These are phyloP conservation scores for Pseudohyphozyma bogoriensis DNA, from an alignment of 768 basidiomycete genomes.

Conservation along the genomic window DNA sequence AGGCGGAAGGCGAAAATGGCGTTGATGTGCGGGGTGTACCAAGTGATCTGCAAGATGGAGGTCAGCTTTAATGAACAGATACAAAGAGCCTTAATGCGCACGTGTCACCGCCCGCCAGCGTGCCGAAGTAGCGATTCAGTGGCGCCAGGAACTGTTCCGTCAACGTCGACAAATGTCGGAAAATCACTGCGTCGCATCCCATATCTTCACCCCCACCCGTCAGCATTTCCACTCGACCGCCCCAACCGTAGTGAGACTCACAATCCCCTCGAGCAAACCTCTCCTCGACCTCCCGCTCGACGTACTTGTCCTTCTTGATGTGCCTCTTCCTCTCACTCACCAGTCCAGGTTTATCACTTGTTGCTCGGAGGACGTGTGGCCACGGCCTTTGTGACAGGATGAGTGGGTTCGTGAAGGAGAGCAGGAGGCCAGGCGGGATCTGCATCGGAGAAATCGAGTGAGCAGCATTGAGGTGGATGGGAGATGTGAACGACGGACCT, in stretches of 20 bases:
- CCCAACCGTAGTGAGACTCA: not conserved
- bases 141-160: constrained; percentile 81
- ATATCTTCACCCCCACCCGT: constrained; percentile 17
- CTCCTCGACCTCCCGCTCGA: constrained; percentile 10
- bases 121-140: constrained; percentile 80
- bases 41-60: not conserved
- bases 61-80: not conserved
- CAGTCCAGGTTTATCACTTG: constrained; percentile 17
- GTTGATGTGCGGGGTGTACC: not conserved
- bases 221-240: not conserved
- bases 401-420: constrained; percentile 84
- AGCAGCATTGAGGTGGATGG: not conserved
- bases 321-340: constrained; percentile 26
- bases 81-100: constrained; percentile 37
- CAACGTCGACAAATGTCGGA: constrained; percentile 70
- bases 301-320: constrained; percentile 25
- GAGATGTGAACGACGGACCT: not conserved
- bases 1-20: constrained; percentile 3
- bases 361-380: constrained; percentile 68
- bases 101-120: constrained; percentile 56
- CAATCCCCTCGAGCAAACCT: constrained; percentile 20
- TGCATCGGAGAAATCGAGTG: not conserved
- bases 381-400: constrained; percentile 69
- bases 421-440: constrained; percentile 50
- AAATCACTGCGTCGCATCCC: constrained; percentile 46